Evolutionary conservation across 2,329 filamentous ascomycete species (phyloP).

Genomic region (Neurospora crassa): DNA sequence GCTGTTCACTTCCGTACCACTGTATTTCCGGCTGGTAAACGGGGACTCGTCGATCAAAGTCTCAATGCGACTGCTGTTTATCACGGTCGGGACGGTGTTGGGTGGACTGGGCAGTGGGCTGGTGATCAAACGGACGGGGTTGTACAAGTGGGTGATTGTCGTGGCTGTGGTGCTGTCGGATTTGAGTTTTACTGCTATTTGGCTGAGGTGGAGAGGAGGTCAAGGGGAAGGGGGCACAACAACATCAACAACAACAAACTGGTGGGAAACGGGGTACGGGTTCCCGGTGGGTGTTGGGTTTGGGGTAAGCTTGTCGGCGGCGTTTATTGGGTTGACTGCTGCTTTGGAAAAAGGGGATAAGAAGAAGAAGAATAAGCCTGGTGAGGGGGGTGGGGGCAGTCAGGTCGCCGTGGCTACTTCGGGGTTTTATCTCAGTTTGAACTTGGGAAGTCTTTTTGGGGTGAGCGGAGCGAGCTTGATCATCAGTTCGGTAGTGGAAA

Average conservation of each 20-base stretch:
- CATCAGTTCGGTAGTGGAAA: slow-evolving; percentile 4
- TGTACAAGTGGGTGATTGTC: slow-evolving; percentile 4
- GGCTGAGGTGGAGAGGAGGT: slow-evolving; percentile 1
- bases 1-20: slow-evolving; percentile 5
- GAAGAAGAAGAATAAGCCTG: neutral
- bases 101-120: slow-evolving; percentile 5
- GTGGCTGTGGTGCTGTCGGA: slow-evolving; percentile 1
- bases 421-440: slow-evolving; percentile 7
- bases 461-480: slow-evolving; percentile 4
- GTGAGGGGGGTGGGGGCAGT: neutral
- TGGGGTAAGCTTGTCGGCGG: slow-evolving; percentile 7
- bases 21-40: slow-evolving; percentile 6
- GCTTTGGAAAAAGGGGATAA: neutral
- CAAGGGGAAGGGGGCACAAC: neutral
- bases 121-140: slow-evolving; percentile 7
- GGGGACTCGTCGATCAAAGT: neutral
- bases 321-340: slow-evolving; percentile 8
- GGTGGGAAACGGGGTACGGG: slow-evolving; percentile 7
- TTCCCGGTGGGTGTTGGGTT: slow-evolving; percentile 10
- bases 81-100: slow-evolving; percentile 5
- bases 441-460: slow-evolving; percentile 6
- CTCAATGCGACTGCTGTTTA: slow-evolving; percentile 3
- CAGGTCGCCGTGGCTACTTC: slow-evolving; percentile 7
- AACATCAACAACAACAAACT: neutral
- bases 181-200: slow-evolving; percentile 5